Conservation (phyloP, 176 grass and related monocot species). For the Neostapfia colusana region DNA sequence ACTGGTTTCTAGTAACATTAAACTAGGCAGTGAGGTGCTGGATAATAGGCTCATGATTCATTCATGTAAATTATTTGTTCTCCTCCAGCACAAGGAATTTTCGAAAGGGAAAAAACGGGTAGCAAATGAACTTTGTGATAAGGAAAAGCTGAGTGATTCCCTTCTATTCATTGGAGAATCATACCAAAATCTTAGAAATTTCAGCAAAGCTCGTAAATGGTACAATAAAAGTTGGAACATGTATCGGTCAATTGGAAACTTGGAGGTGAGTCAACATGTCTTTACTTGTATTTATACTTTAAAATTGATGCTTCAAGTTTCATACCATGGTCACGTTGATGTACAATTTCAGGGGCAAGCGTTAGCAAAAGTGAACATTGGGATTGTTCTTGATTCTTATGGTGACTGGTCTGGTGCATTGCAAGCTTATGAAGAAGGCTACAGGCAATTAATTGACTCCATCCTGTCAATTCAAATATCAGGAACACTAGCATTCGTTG, state of each 20-base stretch:
- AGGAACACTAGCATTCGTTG: not conserved
- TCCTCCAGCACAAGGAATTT: constrained; percentile 80
- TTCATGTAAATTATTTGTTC: constrained; percentile 39
- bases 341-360: constrained; percentile 87
- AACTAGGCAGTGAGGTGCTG: not conserved
- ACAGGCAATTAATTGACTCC: constrained; percentile 59
- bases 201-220: constrained; percentile 86
- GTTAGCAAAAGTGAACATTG: constrained; percentile 91
- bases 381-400: constrained; percentile 76
- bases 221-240: constrained; percentile 80
- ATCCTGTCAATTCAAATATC: constrained; percentile 22
- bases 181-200: constrained; percentile 86
- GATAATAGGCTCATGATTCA: constrained; percentile 22
- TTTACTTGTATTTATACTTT: constrained; percentile 29
- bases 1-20: constrained; percentile 19
- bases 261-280: constrained; percentile 59
- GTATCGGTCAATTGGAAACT: constrained; percentile 68
- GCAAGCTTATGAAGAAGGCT: constrained; percentile 90
- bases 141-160: constrained; percentile 84
- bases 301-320: constrained; percentile 30
- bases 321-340: constrained; percentile 19
- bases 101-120: constrained; percentile 85
- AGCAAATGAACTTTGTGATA: constrained; percentile 59
- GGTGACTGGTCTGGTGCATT: constrained; percentile 72
- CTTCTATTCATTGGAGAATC: constrained; percentile 73